Evolutionary conservation across 2,329 filamentous ascomycete genomes (phyloP).

Genomic region (Neurospora crassa): DNA sequence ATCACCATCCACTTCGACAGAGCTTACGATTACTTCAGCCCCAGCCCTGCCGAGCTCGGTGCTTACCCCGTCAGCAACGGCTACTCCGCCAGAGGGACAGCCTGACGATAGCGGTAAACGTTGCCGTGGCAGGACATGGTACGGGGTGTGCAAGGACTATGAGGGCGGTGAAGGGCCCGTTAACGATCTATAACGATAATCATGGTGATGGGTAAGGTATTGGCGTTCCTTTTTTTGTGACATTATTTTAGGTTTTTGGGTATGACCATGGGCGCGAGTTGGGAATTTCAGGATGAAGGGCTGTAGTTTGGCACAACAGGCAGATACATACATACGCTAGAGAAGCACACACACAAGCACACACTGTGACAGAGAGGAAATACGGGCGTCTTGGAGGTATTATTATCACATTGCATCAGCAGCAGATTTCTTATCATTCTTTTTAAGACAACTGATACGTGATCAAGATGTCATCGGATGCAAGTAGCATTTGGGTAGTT

Average conservation of each 20-base stretch:
- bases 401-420: background rate
- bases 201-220: background rate
- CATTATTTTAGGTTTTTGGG: slow-evolving; percentile 1
- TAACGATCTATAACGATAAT: slow-evolving; percentile 15
- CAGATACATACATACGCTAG: background rate
- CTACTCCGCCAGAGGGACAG: slow-evolving; percentile 11
- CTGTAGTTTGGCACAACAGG: background rate
- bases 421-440: background rate
- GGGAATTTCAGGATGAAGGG: slow-evolving; percentile 4
- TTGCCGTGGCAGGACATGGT: slow-evolving; percentile 15
- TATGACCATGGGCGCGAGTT: background rate
- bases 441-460: background rate
- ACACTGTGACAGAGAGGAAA: background rate
- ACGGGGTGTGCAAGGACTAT: slow-evolving; percentile 16
- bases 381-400: background rate
- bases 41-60: slow-evolving; percentile 17
- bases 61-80: slow-evolving; percentile 22
- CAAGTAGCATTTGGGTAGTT: background rate
- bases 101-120: slow-evolving; percentile 2
- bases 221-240: slow-evolving; percentile 1
- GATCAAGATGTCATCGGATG: background rate
- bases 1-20: slow-evolving; percentile 15
- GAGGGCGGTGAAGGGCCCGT: slow-evolving; percentile 2
- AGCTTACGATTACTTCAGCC: slow-evolving; percentile 18
- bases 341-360: background rate